A percentile compares a stretch with the other conserved stretches of the same genome.
phyloP scores from a whole-genome alignment of 2,329 filamentous ascomycete species.

The Neurospora sp. region DNA sequence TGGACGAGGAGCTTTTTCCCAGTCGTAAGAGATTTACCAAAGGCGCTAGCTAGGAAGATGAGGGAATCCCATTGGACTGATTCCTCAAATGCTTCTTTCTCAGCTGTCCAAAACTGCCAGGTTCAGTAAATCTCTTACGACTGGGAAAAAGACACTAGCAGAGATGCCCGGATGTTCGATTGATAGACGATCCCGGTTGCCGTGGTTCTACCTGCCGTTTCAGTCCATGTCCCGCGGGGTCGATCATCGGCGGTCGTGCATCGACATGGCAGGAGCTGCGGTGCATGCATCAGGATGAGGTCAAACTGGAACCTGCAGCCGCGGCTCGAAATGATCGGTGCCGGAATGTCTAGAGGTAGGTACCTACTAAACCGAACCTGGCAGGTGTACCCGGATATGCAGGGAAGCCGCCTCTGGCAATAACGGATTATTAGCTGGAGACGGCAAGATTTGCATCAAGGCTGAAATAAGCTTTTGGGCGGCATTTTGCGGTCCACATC shows the following conservation, averaged over 20 bases:
- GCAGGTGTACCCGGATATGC: too few relatives aligned
- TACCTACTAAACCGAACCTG: too few relatives aligned
- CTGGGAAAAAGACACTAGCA: too few relatives aligned
- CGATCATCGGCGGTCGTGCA: not conserved
- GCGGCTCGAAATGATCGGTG: too few relatives aligned
- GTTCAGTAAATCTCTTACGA: not conserved
- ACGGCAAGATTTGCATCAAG: not conserved
- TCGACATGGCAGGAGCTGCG: not conserved
- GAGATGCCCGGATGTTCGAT: not conserved
- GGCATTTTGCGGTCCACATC: not conserved
- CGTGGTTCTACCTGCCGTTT: not conserved
- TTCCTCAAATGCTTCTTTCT: too few relatives aligned
- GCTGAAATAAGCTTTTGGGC: not conserved
- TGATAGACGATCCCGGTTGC: not conserved
- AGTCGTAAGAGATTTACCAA: not conserved
- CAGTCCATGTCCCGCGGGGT: not conserved
- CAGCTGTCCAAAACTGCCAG: too few relatives aligned
- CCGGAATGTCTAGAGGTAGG: too few relatives aligned
- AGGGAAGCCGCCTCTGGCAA: too few relatives aligned
- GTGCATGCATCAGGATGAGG: too few relatives aligned
- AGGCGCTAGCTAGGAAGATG: not conserved
- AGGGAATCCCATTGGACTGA: too few relatives aligned
- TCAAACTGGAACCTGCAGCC: too few relatives aligned
- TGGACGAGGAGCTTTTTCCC: not conserved
- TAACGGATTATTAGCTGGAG: not conserved